A percentile compares a stretch with the other conserved stretches of the same genome.
These are phyloP conservation scores for Phoma sp. DNA, from an alignment of 2,329 filamentous ascomycete species.

Conservation along the genomic window DNA sequence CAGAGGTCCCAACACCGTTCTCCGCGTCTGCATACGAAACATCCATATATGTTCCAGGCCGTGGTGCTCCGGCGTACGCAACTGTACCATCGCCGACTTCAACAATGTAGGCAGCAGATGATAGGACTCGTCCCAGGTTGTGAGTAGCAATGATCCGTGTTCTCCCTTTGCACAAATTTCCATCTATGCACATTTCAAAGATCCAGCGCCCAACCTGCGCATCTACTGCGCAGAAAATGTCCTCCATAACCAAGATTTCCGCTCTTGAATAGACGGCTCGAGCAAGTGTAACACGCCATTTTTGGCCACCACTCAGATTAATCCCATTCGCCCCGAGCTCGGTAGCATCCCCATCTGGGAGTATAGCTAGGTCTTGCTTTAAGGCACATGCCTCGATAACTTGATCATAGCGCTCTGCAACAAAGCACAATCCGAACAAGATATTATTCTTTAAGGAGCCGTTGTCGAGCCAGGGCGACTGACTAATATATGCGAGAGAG, in stretches of 20 bases:
- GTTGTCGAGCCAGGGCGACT: slow-evolving; percentile 46
- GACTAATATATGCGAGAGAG: slow-evolving; percentile 76
- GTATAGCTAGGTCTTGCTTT: slow-evolving; percentile 2
- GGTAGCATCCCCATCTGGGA: slow-evolving; percentile 13
- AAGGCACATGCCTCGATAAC: slow-evolving; percentile 17
- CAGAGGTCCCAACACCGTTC: slow-evolving; percentile 49
- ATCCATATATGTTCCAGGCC: background rate
- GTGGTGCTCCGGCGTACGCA: background rate
- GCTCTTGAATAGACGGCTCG: slow-evolving; percentile 55
- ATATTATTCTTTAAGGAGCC: slow-evolving; percentile 17
- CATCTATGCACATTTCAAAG: slow-evolving; percentile 11
- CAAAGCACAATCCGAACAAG: slow-evolving; percentile 2
- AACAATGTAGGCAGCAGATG: slow-evolving; percentile 76
- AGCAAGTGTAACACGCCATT: slow-evolving; percentile 48
- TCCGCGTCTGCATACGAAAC: background rate
- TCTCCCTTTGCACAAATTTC: slow-evolving; percentile 48
- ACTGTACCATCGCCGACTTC: slow-evolving; percentile 70
- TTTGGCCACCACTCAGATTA: slow-evolving; percentile 58
- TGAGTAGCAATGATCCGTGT: slow-evolving; percentile 84
- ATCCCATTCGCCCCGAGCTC: slow-evolving; percentile 13
- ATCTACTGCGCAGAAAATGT: slow-evolving; percentile 56
- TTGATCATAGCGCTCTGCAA: slow-evolving; percentile 6
- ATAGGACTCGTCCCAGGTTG: slow-evolving; percentile 74
- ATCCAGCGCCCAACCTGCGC: slow-evolving; percentile 11
- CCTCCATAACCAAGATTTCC: slow-evolving; percentile 55